Base-by-base conservation (phyloP, 805 yeast species). In the Nakazawaea sp. region DNA sequence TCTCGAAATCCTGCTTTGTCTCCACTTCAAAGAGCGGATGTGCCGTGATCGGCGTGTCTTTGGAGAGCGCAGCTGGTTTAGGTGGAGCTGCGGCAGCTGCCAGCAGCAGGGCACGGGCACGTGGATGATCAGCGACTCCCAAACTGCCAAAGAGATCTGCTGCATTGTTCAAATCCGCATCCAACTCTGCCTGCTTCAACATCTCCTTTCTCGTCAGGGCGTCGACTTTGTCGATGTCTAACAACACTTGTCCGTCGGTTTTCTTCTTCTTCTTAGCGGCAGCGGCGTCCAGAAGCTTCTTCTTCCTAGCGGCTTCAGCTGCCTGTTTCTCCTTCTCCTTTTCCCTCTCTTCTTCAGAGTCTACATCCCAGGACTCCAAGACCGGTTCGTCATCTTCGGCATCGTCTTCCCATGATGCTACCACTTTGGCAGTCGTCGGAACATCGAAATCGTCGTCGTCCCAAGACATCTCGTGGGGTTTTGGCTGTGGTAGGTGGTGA, bases 391-490 rank as follows among this genome's bases (percentile, higher is more conserved):
- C 94, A 12, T 26, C 28, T 34, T 72, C 82, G 41, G 63, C 60
- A 45, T 78, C 89, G 44, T 81, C 92, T 58, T 87, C 95, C 86
- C 95, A 85, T 27, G 85, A 75, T 33, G 75, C 80, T 41, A 78
- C 71, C 24, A 73, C 72, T 15, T 72, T 72, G 18, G 67, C 52
- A 12, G 59, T 53, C 32, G 77, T 60, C 29, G 87, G 77, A 44
- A 81, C 76, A 40, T 78, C 90, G 56, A 85, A 82, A 53, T 84
- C 95, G 66, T 88, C 96, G 76, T 87, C 95, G 73, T 87, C 96
- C 42, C 42, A 39, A 34, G 42, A 39, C 42, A 39, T 39, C 13
- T n/a, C 8, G n/a, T n/a, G n/a, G n/a, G n/a, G n/a, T n/a, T n/a
- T n/a, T n/a, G n/a, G n/a, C n/a, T n/a, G n/a, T n/a, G n/a, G n/a